These are phyloP conservation scores for Podospora tetraspora DNA, from an alignment of 495 filamentous ascomycete species.

Conservation along the genomic window DNA sequence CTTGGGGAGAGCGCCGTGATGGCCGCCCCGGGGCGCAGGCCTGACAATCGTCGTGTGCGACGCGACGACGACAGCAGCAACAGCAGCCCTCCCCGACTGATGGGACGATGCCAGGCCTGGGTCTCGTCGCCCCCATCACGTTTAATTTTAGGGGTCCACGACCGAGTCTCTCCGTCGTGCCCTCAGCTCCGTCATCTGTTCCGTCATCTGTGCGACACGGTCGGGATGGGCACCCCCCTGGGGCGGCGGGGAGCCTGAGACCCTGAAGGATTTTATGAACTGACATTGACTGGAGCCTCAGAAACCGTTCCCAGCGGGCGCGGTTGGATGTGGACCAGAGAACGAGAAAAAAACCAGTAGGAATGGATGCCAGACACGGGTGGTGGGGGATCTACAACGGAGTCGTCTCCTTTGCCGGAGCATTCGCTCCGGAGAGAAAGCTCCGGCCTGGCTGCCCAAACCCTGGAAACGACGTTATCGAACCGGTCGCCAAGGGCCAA, in stretches of 20 bases:
- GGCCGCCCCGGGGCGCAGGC: background rate
- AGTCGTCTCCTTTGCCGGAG: background rate
- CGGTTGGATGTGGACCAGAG: background rate
- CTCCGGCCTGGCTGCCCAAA: background rate
- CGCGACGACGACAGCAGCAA: background rate
- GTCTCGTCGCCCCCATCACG: background rate
- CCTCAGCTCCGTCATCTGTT: conserved; percentile 1
- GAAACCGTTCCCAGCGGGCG: background rate
- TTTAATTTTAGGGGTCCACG: background rate
- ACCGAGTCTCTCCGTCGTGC: background rate
- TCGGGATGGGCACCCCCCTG: background rate
- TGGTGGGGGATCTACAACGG: background rate
- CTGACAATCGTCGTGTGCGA: conserved; percentile 3
- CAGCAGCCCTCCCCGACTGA: background rate
- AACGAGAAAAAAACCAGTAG: background rate
- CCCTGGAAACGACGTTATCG: background rate
- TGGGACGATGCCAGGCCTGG: background rate
- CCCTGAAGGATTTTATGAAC: background rate
- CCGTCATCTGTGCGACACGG: background rate
- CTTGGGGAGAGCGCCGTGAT: background rate
- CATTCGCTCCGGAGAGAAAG: background rate
- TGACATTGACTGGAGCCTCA: background rate
- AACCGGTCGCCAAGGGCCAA: background rate
- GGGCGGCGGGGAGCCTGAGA: background rate
- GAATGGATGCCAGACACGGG: background rate